These are phyloP conservation scores for Dinochytrium kinnereticum DNA, from an alignment of 371 early-diverging fungal species.

Conservation along the genomic window DNA sequence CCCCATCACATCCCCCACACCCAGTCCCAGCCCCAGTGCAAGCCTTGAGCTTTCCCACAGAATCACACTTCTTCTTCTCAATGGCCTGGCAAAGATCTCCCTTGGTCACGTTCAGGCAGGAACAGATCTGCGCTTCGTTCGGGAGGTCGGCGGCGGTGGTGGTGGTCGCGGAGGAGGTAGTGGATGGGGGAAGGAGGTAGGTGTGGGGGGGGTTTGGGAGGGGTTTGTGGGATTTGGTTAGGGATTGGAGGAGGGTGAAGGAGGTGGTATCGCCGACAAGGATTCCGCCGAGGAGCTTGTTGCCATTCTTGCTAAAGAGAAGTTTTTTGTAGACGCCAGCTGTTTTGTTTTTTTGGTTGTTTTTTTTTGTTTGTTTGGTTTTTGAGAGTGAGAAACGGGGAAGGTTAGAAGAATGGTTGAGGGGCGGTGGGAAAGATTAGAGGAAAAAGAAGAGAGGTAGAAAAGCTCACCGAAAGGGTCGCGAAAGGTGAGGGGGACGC, in stretches of 20 bases:
- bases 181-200: constrained; percentile 61
- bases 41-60: constrained; percentile 61
- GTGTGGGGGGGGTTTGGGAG: constrained; percentile 62
- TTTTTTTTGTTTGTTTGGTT: background rate
- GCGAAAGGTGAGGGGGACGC: constrained; percentile 49
- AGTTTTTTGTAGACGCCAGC: constrained; percentile 65
- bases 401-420: no score
- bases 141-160: constrained; percentile 55
- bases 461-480: constrained; percentile 59
- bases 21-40: constrained; percentile 51
- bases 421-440: no score
- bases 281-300: constrained; percentile 69
- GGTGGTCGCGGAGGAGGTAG: constrained; percentile 43
- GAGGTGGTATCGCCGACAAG: constrained; percentile 71
- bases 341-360: constrained; percentile 4
- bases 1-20: constrained; percentile 67
- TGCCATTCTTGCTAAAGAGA: constrained; percentile 68
- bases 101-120: constrained; percentile 73
- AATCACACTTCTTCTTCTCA: constrained; percentile 49
- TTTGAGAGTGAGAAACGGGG: background rate
- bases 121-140: constrained; percentile 73
- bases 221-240: constrained; percentile 56
- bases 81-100: constrained; percentile 59
- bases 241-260: constrained; percentile 62
- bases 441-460: background rate